Conservation (phyloP, 2,329 filamentous ascomycete genomes). For the Calonectria pteridis region DNA sequence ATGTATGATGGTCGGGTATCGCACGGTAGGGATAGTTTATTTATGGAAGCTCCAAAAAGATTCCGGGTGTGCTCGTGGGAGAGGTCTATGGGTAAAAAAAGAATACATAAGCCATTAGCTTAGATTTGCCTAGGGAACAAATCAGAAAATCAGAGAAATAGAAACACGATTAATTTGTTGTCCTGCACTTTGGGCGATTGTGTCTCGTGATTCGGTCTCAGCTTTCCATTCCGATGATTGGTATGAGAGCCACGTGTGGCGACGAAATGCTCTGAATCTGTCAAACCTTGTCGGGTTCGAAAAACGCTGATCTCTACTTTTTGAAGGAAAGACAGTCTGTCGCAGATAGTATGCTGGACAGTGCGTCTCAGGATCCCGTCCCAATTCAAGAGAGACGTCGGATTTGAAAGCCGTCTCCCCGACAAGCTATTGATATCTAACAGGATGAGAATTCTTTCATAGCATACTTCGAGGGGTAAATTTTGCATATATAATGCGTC, state of each 20-base stretch:
- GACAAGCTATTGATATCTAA: background rate
- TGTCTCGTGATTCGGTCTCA: background rate
- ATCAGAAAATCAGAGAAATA: background rate
- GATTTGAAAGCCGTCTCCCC: background rate
- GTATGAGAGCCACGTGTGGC: background rate
- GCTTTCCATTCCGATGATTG: background rate
- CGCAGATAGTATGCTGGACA: background rate
- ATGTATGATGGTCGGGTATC: background rate
- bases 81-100: background rate
- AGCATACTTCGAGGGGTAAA: background rate
- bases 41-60: background rate
- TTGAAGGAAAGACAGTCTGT: background rate
- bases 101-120: background rate
- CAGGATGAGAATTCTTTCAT: background rate
- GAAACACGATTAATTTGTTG: background rate
- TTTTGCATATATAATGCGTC: background rate
- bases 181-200: no score
- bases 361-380: background rate
- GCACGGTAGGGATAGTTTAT: background rate
- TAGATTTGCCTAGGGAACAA: background rate
- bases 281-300: background rate
- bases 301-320: background rate
- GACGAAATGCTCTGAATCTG: background rate
- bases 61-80: background rate
- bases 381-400: background rate